A percentile compares a stretch with the other conserved stretches of the same genome.
Evolutionary conservation across 1,139 yeast species (phyloP).

Genomic region (Chernovozyma sophiae-reginae): DNA sequence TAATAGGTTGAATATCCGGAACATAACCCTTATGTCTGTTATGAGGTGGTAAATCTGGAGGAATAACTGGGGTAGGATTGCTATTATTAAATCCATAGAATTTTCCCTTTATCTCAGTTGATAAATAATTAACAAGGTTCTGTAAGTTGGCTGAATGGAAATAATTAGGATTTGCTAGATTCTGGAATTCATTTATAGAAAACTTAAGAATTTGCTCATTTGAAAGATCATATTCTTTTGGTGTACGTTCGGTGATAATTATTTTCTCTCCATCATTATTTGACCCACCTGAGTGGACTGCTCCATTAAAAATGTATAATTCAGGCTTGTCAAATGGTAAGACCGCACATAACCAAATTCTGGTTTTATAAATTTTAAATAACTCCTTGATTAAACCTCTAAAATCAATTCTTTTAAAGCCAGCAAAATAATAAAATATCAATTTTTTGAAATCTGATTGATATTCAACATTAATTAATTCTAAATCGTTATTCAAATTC

Average conservation of each 20-base stretch:
- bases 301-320: conserved; percentile 18
- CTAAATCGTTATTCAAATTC: conserved; percentile 36
- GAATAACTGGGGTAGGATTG: conserved; percentile 5
- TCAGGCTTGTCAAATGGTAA: conserved; percentile 36
- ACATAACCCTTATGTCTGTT: background rate
- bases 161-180: conserved; percentile 34
- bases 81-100: conserved; percentile 40
- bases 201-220: conserved; percentile 42
- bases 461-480: conserved; percentile 75
- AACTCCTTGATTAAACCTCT: conserved; percentile 88
- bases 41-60: conserved; percentile 5
- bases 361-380: conserved; percentile 88
- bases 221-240: conserved; percentile 38
- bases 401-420: conserved; percentile 82
- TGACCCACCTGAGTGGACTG: too few species aligned
- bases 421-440: conserved; percentile 80
- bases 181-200: conserved; percentile 35
- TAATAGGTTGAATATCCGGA: conserved; percentile 1
- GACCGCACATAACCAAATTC: conserved; percentile 97
- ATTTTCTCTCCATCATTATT: conserved; percentile 5
- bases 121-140: conserved; percentile 32
- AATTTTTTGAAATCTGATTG: conserved; percentile 93
- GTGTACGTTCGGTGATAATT: conserved; percentile 18
- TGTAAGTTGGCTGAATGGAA: conserved; percentile 41
- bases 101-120: conserved; percentile 32